phyloP scores from a whole-genome alignment of 805 yeast genomes.

The Metschnikowia vanudenii region DNA sequence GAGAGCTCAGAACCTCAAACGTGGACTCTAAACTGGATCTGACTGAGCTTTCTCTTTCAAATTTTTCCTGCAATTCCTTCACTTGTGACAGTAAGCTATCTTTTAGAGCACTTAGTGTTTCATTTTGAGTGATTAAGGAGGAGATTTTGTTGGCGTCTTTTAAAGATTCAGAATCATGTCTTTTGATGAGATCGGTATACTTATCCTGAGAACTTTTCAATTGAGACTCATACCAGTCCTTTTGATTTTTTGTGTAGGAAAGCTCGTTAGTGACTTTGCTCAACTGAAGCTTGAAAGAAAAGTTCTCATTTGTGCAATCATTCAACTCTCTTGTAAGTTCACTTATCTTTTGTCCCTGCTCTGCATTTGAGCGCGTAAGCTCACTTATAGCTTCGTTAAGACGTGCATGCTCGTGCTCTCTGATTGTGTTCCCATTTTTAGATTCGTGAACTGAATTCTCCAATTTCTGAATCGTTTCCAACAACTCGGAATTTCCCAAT shows the following conservation, averaged over 20 bases:
- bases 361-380: constrained; percentile 36
- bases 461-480: constrained; percentile 18
- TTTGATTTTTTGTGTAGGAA: constrained; percentile 33
- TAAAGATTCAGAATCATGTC: constrained; percentile 37
- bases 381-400: constrained; percentile 29
- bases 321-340: constrained; percentile 37
- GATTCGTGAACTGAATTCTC: constrained; percentile 16
- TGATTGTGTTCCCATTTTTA: constrained; percentile 6
- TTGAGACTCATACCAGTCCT: constrained; percentile 41
- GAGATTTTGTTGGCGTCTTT: constrained; percentile 30
- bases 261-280: constrained; percentile 37
- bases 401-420: constrained; percentile 27
- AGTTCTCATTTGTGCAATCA: constrained; percentile 37
- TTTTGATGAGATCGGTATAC: constrained; percentile 38
- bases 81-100: constrained; percentile 34
- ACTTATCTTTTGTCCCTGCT: constrained; percentile 34
- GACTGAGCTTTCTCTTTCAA: constrained; percentile 26
- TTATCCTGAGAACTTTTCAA: constrained; percentile 34
- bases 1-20: constrained; percentile 48
- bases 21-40: constrained; percentile 24
- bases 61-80: constrained; percentile 46
- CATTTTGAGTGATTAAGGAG: constrained; percentile 20
- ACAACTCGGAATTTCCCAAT: constrained; percentile 16
- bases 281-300: constrained; percentile 33
- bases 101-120: constrained; percentile 35